A percentile compares a stretch with the other conserved stretches of the same genome.
phyloP scores from a whole-genome alignment of 2,329 filamentous ascomycete genomes.

The Hypoxylon sp. region DNA sequence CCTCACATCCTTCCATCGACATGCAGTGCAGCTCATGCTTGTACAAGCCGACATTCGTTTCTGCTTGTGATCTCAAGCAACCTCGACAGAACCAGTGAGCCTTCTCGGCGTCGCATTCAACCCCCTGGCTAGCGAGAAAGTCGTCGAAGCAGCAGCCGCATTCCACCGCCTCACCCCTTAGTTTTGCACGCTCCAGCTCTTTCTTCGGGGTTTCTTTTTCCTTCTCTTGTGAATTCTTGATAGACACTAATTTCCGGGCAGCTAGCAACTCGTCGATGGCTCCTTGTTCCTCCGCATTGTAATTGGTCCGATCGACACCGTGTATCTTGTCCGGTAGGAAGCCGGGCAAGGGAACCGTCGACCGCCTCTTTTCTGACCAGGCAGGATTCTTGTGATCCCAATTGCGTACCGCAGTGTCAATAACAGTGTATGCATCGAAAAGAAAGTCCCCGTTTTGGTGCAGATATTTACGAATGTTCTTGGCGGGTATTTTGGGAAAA shows the following conservation, averaged over 20 bases:
- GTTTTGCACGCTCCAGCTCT: conserved; percentile 54
- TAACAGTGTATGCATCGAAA: conserved; percentile 47
- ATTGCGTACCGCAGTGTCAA: conserved; percentile 43
- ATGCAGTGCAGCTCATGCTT: conserved; percentile 75
- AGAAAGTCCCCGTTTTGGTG: conserved; percentile 42
- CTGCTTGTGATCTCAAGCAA: conserved; percentile 72
- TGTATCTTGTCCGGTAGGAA: conserved; percentile 34
- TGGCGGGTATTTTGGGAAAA: conserved; percentile 46
- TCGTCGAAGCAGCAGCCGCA: conserved; percentile 79
- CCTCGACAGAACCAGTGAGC: conserved; percentile 73
- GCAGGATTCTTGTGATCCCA: conserved; percentile 26
- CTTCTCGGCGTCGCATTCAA: conserved; percentile 67
- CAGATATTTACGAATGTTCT: conserved; percentile 38
- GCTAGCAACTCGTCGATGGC: conserved; percentile 52
- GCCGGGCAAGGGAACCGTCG: conserved; percentile 22
- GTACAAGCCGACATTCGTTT: conserved; percentile 72
- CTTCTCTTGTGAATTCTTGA: conserved; percentile 39
- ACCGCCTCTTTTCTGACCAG: conserved; percentile 45
- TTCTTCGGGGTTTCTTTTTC: conserved; percentile 44
- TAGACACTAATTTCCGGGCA: conserved; percentile 45
- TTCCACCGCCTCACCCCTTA: conserved; percentile 65
- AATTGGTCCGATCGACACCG: conserved; percentile 31
- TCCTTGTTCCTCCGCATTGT: conserved; percentile 36
- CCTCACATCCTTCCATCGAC: conserved; percentile 71
- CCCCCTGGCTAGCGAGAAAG: conserved; percentile 70